A percentile compares a stretch with the other conserved stretches of the same genome.
phyloP scores from a whole-genome alignment of 2,329 filamentous ascomycete species.

The Trichoderma aggressivum region DNA sequence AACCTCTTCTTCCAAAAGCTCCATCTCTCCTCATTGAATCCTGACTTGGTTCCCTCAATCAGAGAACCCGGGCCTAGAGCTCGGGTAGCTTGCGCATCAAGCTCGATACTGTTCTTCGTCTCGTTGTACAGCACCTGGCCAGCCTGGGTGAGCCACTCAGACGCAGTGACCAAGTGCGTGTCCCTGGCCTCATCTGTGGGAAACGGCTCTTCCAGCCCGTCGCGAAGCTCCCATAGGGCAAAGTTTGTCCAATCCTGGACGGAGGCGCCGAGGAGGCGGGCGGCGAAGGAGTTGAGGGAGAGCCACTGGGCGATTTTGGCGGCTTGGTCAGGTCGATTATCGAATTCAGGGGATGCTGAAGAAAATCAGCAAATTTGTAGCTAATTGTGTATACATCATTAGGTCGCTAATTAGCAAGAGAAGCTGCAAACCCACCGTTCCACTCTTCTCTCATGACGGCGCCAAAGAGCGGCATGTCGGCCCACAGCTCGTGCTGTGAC shows the following conservation, averaged over 20 bases:
- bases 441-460: slow-evolving; percentile 31
- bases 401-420: not conserved
- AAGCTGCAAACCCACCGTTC: slow-evolving; percentile 26
- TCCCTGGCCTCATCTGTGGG: slow-evolving; percentile 21
- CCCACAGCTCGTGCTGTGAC: slow-evolving; percentile 28
- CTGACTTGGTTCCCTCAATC: slow-evolving; percentile 23
- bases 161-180: slow-evolving; percentile 23
- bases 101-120: slow-evolving; percentile 13
- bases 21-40: slow-evolving; percentile 30
- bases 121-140: slow-evolving; percentile 26
- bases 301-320: slow-evolving; percentile 27
- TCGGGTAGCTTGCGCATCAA: slow-evolving; percentile 24
- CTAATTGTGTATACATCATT: not conserved
- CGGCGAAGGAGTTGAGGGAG: slow-evolving; percentile 34
- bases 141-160: slow-evolving; percentile 33
- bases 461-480: slow-evolving; percentile 31
- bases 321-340: slow-evolving; percentile 25
- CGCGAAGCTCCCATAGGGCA: slow-evolving; percentile 32
- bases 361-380: not conserved
- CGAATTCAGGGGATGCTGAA: slow-evolving; percentile 26
- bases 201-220: slow-evolving; percentile 29
- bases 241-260: slow-evolving; percentile 28
- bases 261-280: slow-evolving; percentile 28
- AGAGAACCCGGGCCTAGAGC: slow-evolving; percentile 24
- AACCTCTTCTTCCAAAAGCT: slow-evolving; percentile 31